phyloP scores from a whole-genome alignment of 257 asterid genomes.

The Gardenia jasminoides region DNA sequence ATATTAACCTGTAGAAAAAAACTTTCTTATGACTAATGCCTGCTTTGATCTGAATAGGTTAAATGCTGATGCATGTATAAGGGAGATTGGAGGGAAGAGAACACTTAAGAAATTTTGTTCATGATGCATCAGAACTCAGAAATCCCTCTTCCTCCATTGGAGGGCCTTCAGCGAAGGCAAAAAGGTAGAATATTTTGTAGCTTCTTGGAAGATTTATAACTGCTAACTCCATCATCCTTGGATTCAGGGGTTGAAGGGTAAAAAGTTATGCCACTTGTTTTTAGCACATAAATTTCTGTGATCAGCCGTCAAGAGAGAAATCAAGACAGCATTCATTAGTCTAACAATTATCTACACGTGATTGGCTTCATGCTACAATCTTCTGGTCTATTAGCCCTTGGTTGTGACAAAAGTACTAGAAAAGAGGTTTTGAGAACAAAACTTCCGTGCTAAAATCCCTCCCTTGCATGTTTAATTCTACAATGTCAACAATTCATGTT shows the following conservation, averaged over 20 bases:
- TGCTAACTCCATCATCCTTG: neutral
- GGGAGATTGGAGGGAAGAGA: neutral
- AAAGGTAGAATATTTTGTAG: neutral
- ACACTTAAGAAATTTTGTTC: neutral
- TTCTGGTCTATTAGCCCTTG: neutral
- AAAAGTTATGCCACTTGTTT: constrained; percentile 8
- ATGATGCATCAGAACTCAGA: neutral
- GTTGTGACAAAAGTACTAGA: no score
- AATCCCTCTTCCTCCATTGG: constrained; percentile 6
- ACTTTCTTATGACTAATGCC: neutral
- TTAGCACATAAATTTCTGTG: neutral
- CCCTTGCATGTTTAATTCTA: no score
- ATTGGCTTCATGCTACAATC: neutral
- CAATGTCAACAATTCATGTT: no score
- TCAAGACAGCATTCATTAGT: neutral
- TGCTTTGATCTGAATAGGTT: neutral
- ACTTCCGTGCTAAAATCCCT: no score
- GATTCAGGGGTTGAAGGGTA: constrained; percentile 8
- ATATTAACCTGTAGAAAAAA: neutral
- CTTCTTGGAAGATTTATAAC: neutral
- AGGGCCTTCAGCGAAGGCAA: constrained; percentile 5
- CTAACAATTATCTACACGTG: neutral
- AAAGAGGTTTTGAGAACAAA: no score
- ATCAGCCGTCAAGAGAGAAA: neutral
- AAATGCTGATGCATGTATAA: neutral